These are phyloP conservation scores for Fusarium aywerte DNA, from an alignment of 2,329 filamentous ascomycete species.

Conservation along the genomic window DNA sequence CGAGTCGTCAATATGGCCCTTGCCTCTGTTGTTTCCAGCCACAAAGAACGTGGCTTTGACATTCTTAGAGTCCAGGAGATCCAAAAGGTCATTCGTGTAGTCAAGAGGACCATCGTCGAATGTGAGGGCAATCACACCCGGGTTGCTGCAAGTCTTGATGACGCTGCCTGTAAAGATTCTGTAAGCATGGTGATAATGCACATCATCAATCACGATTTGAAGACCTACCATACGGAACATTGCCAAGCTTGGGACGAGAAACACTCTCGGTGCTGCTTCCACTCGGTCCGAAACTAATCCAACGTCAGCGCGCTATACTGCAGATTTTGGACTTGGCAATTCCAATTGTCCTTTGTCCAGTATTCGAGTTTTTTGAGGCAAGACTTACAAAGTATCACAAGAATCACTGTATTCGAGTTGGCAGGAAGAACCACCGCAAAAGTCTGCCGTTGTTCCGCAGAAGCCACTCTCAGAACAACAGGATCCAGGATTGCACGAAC, in stretches of 20 bases:
- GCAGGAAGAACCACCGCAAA: slow-evolving; percentile 53
- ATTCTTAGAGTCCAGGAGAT: slow-evolving; percentile 48
- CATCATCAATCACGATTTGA: background rate
- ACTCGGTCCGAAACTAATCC: slow-evolving; percentile 47
- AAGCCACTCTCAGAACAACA: slow-evolving; percentile 54
- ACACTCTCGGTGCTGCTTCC: slow-evolving; percentile 49
- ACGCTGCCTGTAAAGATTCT: slow-evolving; percentile 42
- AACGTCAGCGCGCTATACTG: slow-evolving; percentile 23
- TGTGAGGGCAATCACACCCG: slow-evolving; percentile 56
- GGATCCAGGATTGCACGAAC: slow-evolving; percentile 48
- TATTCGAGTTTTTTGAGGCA: background rate
- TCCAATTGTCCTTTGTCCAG: background rate
- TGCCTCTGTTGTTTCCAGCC: slow-evolving; percentile 55
- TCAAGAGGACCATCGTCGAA: slow-evolving; percentile 60
- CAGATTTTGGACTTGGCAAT: background rate
- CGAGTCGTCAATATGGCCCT: slow-evolving; percentile 55
- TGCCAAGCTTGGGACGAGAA: slow-evolving; percentile 48
- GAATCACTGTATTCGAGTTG: slow-evolving; percentile 54
- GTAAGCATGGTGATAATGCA: slow-evolving; percentile 34
- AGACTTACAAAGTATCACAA: slow-evolving; percentile 56
- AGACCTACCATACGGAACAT: slow-evolving; percentile 53
- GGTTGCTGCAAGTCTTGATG: slow-evolving; percentile 52
- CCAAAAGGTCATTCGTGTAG: slow-evolving; percentile 57
- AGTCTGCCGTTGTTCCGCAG: slow-evolving; percentile 52
- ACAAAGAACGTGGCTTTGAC: slow-evolving; percentile 57